Base-by-base conservation (phyloP, 2,329 filamentous ascomycete genomes). In the Biscogniauxia marginata region DNA sequence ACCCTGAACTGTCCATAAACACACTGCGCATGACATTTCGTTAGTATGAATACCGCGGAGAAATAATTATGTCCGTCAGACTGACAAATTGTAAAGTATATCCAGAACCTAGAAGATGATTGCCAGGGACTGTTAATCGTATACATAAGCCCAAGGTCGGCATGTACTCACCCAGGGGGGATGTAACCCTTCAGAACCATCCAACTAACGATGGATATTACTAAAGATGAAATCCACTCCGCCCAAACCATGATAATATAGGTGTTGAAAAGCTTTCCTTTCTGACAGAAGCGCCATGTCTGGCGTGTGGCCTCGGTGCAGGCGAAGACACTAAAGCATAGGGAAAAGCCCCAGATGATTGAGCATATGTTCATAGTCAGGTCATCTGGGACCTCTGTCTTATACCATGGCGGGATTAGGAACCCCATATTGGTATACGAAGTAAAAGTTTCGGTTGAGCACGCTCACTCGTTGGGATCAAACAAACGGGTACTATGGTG, bases 221-320 rank as follows among this genome's bases (percentile, higher is more conserved):
- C 49, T 2, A 70, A 39, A 55, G 65, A 71, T 5, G 66, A 62
- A 2, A 62, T 4, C 49, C 69, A 63, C 55, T 74, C 70, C 16
- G 63, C 43, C 72, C 72, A 75, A 47, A 74, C 63, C 71, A 73
- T 69, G 57, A 63, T 63, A 7, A 72, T 54, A 50, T 74, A 75
- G 21, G 62, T 58, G 11, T 62, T 68, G 25, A 67, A 57, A 6
- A 62, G 54, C 30, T 66, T 60, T 57, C 64, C 68, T n/a, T 65
- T 57, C 43, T 58, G 54, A 18, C 58, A 54, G 23, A 68, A 61
- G n/a, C 50, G 23, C 21, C 56, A 56, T 1, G 70, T 71, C 52
- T 74, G 72, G 52, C 63, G 65, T 19, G 63, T 53, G 18, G 67
- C 72, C 50, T 65, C 69, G 56, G 65, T 62, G 47, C 52, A 57